These are phyloP conservation scores for Hypomontagnella monticulosa DNA, from an alignment of 495 filamentous ascomycete species.

Conservation along the genomic window DNA sequence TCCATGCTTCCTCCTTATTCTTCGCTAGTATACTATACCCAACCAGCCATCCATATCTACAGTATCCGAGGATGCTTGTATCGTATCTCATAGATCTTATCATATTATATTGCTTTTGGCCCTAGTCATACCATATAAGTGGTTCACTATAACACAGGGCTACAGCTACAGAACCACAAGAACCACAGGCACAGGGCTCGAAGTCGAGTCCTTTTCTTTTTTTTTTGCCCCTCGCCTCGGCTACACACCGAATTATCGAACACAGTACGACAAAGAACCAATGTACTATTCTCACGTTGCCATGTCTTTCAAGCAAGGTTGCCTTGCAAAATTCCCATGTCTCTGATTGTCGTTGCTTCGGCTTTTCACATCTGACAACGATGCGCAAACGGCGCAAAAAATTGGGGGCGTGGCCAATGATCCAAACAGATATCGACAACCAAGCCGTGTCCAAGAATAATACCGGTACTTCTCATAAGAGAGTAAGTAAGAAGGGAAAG, in stretches of 20 bases:
- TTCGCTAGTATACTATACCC: neutral
- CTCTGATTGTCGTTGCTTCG: constrained; percentile 30
- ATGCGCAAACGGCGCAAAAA: constrained; percentile 40
- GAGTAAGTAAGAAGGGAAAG: neutral
- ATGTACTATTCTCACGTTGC: constrained; percentile 12
- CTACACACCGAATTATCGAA: constrained; percentile 40
- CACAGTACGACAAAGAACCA: constrained; percentile 34
- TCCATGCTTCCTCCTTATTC: neutral
- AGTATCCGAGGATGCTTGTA: too few relatives aligned
- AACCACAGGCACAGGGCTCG: constrained; percentile 17
- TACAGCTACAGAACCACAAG: constrained; percentile 1
- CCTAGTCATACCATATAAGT: constrained; percentile 14
- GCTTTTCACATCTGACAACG: constrained; percentile 37
- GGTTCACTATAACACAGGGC: constrained; percentile 3
- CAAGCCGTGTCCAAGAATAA: constrained; percentile 21
- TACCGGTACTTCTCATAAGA: constrained; percentile 11
- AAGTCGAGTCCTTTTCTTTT: constrained; percentile 38
- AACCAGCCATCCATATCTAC: too few relatives aligned
- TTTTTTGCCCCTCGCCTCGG: constrained; percentile 19
- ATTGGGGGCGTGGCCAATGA: constrained; percentile 20
- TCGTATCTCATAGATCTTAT: neutral
- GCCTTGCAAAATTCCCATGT: too few relatives aligned
- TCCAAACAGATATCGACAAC: constrained; percentile 38
- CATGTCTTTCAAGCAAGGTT: neutral
- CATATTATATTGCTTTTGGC: neutral